Evolutionary conservation across 306 rosid genomes (phyloP), one percentile per base, ranked within the genome.

Genomic region (Quercus alba): DNA sequence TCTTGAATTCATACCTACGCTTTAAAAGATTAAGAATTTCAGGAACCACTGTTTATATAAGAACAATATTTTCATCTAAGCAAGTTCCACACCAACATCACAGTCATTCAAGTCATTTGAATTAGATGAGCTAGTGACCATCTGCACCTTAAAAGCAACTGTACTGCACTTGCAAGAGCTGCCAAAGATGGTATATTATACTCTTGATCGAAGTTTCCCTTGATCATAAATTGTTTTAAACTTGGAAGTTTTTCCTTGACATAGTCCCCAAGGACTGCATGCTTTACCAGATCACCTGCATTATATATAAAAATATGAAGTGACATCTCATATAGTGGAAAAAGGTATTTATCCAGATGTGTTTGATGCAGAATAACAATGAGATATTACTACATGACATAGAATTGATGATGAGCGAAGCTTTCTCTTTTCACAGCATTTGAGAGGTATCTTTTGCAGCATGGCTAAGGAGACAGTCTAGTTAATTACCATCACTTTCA

Each of bases 1-100:
- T 90, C 90, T 91, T 95, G 90, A 95, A 87, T 56, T 95, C 98
- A 75, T 84, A 84, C 89, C 99, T 93, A 57, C 1, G 33, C 75
- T 70, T 79, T 70, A 78, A 57, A 81, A 59, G 71, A 75, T 52
- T 51, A 41, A 80, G 3, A 57, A 46, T 12, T 55, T 52, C 26
- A 67, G 57, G 46, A 56, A 7, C 70, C 55, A 69, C 58, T 64
- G 28, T 56, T 83, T 57, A 78, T 49, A 33, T 35, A 5, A 57
- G 72, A 49, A 68, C 38, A 81, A 44, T 71, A 33, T 8, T 35
- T 33, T 25, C 56, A 46, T 64, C 73, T 14, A 79, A 79, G 68
- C 56, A 62, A 56, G 35, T 19, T 41, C 46, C 52, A 46, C 71
- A 77, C 82, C 10, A 57, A 64, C 18, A 71, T 80, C 20, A 74